phyloP scores from a whole-genome alignment of 2,329 filamentous ascomycete genomes.

The Kalmusia sp. region DNA sequence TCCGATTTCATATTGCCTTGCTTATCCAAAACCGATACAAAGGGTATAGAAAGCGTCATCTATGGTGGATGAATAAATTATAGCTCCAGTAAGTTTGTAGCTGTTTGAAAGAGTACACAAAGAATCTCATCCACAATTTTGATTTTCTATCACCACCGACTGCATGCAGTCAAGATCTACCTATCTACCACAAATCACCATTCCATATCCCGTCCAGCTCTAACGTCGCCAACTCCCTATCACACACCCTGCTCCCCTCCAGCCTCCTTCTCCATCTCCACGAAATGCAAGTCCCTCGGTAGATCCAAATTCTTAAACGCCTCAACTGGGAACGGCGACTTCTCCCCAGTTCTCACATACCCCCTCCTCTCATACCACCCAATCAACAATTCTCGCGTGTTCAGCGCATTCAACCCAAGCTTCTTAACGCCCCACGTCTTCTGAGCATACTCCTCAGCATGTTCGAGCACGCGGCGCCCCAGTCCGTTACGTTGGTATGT shows the following conservation, averaged over 20 bases:
- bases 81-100: too few species aligned
- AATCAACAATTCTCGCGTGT: background rate
- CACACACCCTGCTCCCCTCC: background rate
- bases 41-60: too few species aligned
- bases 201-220: too few species aligned
- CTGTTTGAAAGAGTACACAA: too few species aligned
- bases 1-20: too few species aligned
- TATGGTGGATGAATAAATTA: too few species aligned
- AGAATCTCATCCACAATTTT: too few species aligned
- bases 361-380: conserved; percentile 10
- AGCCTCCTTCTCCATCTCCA: conserved; percentile 2
- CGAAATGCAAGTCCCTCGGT: background rate
- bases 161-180: too few species aligned
- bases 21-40: too few species aligned
- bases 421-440: conserved; percentile 1
- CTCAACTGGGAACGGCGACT: conserved; percentile 1
- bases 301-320: background rate
- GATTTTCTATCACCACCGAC: too few species aligned
- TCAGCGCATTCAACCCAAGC: conserved; percentile 4
- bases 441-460: conserved; percentile 1
- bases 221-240: too few species aligned
- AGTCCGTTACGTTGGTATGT: conserved; percentile 1
- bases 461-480: background rate
- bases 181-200: too few species aligned
- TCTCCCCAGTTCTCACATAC: conserved; percentile 9